phyloP scores from a whole-genome alignment of 352 stramenopile species.

The Blastocystis sp. region DNA sequence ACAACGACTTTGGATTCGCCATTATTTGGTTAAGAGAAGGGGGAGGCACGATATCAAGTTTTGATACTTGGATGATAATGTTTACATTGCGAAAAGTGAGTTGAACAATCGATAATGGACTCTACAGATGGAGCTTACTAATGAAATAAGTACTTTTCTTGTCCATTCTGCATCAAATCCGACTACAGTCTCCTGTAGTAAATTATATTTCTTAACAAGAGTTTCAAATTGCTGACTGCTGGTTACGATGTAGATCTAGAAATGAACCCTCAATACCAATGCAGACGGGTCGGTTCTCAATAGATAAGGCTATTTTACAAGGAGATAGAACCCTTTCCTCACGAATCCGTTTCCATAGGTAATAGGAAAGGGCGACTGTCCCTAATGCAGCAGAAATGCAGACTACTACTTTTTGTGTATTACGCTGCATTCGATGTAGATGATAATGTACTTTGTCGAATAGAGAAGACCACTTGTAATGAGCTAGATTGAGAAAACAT shows the following conservation, averaged over 20 bases:
- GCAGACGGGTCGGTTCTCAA: background rate
- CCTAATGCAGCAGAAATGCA: constrained; percentile 62
- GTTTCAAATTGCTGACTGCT: constrained; percentile 13
- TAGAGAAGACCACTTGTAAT: background rate
- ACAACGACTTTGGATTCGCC: background rate
- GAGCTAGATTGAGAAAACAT: too few relatives aligned
- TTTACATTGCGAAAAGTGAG: constrained; percentile 25
- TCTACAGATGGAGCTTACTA: background rate
- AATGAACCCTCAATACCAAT: background rate
- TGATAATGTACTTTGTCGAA: background rate
- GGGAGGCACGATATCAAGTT: background rate
- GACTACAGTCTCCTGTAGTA: constrained; percentile 18
- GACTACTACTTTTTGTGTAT: background rate
- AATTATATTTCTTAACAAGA: constrained; percentile 18
- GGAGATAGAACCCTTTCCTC: background rate
- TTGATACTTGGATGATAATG: constrained; percentile 48
- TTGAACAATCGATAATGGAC: constrained; percentile 30
- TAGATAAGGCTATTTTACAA: background rate
- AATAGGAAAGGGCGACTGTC: background rate
- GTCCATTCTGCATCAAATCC: constrained; percentile 55
- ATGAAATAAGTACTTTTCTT: background rate
- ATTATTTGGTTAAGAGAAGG: constrained; percentile 50
- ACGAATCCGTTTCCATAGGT: background rate
- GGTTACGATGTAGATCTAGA: constrained; percentile 33
- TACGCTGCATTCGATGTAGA: background rate